Conservation (phyloP, 2,329 filamentous ascomycete species). For the Penicillium crustosum region DNA sequence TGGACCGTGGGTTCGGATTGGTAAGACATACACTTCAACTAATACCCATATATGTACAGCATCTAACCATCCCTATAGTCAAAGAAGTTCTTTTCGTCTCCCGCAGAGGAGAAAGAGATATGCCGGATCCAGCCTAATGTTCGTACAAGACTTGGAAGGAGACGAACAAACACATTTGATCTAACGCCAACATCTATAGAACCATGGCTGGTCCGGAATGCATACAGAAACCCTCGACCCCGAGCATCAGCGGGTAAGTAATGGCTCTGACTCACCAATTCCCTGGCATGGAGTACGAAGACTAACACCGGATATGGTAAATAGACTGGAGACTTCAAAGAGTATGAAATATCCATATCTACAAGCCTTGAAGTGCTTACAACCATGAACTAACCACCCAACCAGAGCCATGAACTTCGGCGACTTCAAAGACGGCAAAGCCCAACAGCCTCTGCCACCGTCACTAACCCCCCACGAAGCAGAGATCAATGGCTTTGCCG, state of each 20-base stretch:
- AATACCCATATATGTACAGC: background rate
- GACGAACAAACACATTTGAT: background rate
- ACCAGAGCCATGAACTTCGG: slow-evolving; percentile 87
- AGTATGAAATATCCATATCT: slow-evolving; percentile 54
- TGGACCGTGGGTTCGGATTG: slow-evolving; percentile 71
- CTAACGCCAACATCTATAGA: slow-evolving; percentile 49
- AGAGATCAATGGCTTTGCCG: slow-evolving; percentile 66
- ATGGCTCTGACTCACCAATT: background rate
- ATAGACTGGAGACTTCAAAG: slow-evolving; percentile 81
- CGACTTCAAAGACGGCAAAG: slow-evolving; percentile 66
- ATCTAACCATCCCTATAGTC: slow-evolving; percentile 52
- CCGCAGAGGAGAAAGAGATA: slow-evolving; percentile 68
- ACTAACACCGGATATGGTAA: slow-evolving; percentile 15
- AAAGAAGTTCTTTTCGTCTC: slow-evolving; percentile 68
- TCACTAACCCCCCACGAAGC: slow-evolving; percentile 60
- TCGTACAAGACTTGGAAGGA: slow-evolving; percentile 16
- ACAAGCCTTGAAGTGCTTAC: background rate
- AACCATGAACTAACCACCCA: slow-evolving; percentile 5
- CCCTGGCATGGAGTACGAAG: background rate
- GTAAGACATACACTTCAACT: slow-evolving; percentile 48
- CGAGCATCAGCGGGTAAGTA: slow-evolving; percentile 68
- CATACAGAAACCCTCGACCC: slow-evolving; percentile 86
- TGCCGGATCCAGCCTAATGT: slow-evolving; percentile 70
- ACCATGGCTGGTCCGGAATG: slow-evolving; percentile 86
- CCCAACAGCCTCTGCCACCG: slow-evolving; percentile 73